Conservation (phyloP, 495 filamentous ascomycete species). For the Paragyromitra xinjiangensis region DNA sequence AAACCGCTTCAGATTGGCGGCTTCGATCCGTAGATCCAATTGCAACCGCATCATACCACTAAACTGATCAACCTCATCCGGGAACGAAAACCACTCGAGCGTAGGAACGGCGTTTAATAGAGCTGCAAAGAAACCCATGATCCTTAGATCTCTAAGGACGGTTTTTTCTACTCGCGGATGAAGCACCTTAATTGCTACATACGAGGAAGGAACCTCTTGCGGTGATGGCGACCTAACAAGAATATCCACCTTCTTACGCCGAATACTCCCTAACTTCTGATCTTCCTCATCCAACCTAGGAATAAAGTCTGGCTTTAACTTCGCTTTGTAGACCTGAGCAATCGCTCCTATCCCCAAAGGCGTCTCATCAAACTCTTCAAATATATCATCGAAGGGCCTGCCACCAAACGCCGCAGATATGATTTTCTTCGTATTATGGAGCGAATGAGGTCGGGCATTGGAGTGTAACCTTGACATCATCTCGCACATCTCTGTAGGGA, state of each 20-base stretch:
- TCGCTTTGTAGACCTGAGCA: constrained; percentile 97
- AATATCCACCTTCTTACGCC: constrained; percentile 82
- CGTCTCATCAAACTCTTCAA: constrained; percentile 92
- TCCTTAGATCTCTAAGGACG: constrained; percentile 86
- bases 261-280: constrained; percentile 64
- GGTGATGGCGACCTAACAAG: constrained; percentile 85
- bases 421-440: constrained; percentile 79
- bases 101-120: constrained; percentile 88
- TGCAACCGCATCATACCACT: constrained; percentile 99
- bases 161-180: constrained; percentile 90
- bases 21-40: constrained; percentile 93
- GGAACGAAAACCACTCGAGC: constrained; percentile 96
- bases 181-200: constrained; percentile 96
- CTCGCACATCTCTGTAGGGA: constrained; percentile 89
- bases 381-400: constrained; percentile 84
- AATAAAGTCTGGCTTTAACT: constrained; percentile 78
- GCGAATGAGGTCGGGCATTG: constrained; percentile 87
- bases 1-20: constrained; percentile 87
- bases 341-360: constrained; percentile 96
- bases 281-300: constrained; percentile 63
- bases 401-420: constrained; percentile 83
- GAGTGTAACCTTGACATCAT: constrained; percentile 97
- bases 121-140: constrained; percentile 92
- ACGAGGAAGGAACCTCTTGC: constrained; percentile 80
- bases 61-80: constrained; percentile 92